Base-by-base conservation (phyloP, 2,329 filamentous ascomycete genomes). In the Bipolaris victoriae region DNA sequence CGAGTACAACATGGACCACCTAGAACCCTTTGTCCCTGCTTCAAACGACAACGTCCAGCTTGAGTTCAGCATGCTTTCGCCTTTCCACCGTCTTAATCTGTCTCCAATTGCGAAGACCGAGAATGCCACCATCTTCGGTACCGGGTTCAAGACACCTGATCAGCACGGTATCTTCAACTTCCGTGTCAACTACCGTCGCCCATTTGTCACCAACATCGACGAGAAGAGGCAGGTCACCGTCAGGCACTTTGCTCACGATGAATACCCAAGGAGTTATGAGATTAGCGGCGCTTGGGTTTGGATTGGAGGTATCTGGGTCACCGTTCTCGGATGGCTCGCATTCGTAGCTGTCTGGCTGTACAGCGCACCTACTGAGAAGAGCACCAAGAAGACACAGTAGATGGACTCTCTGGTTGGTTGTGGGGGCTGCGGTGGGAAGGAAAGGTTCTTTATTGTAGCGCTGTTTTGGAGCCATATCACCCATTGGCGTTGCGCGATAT, bases 81-180 rank as follows among this genome's bases (percentile, higher is more conserved):
- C 95, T 55, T 98, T 97, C 86, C 90, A 97, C 81, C 93, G 95
- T 40, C 84, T 98, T 33, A 83, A 87, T 58, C 87, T 99, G 31
- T 69, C 80, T 7, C 84, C 86, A 0, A 67, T 80, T 45, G 77
- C 79, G 31, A 82, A 82, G 24, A 89, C 87, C 1, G 77, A 83
- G 52, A 88, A 91, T 68, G 87, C 88, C 63, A 88, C 90, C 48
- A 84, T 90, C 60, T 99, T 89, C 82, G 84, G 84, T 62, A 84
- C 86, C 44, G 84, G 86, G 22, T 97, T 99, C 79, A 90, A 84
- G 63, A 85, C 94, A 3, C 95, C 95, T 4, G 95, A 99, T 76
- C 95, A 99, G 79, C 95, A 99, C 81, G 95, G 95, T 74, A 97
- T 99, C 79, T 99, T 98, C 85, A 96, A 96, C 81, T 98, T 99